These are phyloP conservation scores for Mycena citricolor DNA, from an alignment of 1,284 basidiomycete genomes.

Conservation along the genomic window DNA sequence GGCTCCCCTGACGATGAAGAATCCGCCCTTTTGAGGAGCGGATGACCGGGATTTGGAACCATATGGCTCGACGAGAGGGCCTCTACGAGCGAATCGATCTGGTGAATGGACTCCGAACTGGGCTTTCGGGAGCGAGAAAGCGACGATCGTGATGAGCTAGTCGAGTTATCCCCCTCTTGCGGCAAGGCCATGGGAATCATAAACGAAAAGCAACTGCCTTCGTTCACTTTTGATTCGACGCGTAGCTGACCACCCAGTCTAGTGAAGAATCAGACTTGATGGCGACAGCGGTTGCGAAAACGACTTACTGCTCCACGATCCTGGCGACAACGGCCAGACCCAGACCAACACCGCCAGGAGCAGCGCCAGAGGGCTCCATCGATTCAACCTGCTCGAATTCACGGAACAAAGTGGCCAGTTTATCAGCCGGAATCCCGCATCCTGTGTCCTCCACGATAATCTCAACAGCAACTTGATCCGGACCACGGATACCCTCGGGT, in stretches of 20 bases:
- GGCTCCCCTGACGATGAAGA: no score
- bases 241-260: constrained; percentile 75
- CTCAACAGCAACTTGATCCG: constrained; percentile 61
- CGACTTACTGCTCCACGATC: constrained; percentile 66
- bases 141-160: constrained; percentile 21
- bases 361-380: constrained; percentile 36
- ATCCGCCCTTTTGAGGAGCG: no score
- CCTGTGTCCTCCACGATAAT: constrained; percentile 79
- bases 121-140: constrained; percentile 22
- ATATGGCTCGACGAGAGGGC: constrained; percentile 52
- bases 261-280: not conserved
- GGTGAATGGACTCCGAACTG: constrained; percentile 30
- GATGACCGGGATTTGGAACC: no score
- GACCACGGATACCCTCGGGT: constrained; percentile 47
- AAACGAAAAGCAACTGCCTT: constrained; percentile 77
- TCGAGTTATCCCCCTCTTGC: constrained; percentile 24
- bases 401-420: constrained; percentile 82
- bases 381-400: constrained; percentile 86
- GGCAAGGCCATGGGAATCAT: constrained; percentile 59
- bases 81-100: constrained; percentile 70
- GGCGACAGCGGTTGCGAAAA: not conserved
- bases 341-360: constrained; percentile 59
- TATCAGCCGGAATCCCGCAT: constrained; percentile 70
- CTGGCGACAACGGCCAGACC: constrained; percentile 81
- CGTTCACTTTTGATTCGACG: constrained; percentile 69